phyloP scores from a whole-genome alignment of 1,139 yeast genomes.

The Pneumocystis oryctolagi region DNA sequence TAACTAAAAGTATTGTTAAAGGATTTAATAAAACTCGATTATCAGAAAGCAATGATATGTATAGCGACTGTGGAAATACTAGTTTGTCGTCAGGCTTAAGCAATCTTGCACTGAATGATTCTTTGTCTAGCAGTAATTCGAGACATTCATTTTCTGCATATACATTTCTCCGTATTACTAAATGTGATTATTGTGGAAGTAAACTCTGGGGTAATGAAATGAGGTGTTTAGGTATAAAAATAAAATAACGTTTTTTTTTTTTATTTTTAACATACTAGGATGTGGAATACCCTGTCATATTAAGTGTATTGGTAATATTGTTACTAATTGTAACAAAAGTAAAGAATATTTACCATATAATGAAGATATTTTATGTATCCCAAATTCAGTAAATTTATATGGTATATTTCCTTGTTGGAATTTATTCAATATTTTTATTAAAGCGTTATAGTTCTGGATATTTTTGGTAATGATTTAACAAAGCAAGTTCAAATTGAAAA shows the following conservation, averaged over 20 bases:
- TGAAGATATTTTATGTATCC: background rate
- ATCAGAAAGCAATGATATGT: constrained; percentile 16
- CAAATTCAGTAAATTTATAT: background rate
- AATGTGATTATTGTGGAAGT: constrained; percentile 7
- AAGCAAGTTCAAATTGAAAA: constrained; percentile 48
- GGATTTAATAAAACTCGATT: constrained; percentile 26
- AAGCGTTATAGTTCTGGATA: background rate
- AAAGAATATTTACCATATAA: background rate
- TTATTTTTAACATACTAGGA: background rate
- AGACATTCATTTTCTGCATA: background rate
- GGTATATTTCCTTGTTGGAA: background rate
- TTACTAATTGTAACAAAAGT: background rate
- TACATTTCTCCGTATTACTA: constrained; percentile 2
- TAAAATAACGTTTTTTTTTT: background rate
- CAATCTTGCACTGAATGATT: background rate
- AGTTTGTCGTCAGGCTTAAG: background rate
- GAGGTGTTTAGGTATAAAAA: constrained; percentile 3
- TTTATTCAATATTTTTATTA: constrained; percentile 3
- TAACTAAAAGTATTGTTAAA: constrained; percentile 23
- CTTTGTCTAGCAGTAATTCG: background rate
- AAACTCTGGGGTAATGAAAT: constrained; percentile 8
- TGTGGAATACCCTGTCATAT: constrained; percentile 7
- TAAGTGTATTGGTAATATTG: constrained; percentile 4
- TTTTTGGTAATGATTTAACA: constrained; percentile 28
- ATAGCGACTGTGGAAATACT: background rate